phyloP scores from a whole-genome alignment of 345 rosid genomes.

The Eucalyptus curtisii region DNA sequence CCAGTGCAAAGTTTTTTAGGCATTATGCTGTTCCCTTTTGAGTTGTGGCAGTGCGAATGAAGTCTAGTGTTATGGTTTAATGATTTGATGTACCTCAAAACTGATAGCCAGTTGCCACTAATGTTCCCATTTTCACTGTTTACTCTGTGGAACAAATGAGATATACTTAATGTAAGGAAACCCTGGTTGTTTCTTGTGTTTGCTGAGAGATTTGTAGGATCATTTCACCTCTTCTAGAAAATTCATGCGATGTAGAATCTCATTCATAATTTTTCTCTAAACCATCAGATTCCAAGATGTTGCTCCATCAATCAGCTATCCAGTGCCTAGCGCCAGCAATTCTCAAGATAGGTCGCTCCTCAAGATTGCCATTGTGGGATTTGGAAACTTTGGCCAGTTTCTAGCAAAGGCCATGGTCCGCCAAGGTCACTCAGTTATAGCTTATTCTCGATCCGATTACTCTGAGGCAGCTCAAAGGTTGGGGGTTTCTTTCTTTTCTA shows the following conservation, averaged over 20 bases:
- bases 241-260: neutral
- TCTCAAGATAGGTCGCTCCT: constrained; percentile 31
- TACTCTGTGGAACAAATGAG: neutral
- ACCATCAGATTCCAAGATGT: constrained; percentile 20
- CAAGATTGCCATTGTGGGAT: constrained; percentile 67
- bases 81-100: neutral
- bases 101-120: neutral
- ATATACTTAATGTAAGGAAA: neutral
- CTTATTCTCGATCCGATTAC: constrained; percentile 65
- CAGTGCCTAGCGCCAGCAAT: constrained; percentile 1
- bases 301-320: constrained; percentile 8
- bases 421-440: constrained; percentile 62
- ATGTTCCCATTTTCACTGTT: neutral
- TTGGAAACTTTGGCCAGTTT: constrained; percentile 80
- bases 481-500: constrained; percentile 46
- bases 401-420: constrained; percentile 41
- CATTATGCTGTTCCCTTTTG: neutral
- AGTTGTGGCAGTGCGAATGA: neutral
- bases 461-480: constrained; percentile 34
- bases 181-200: neutral
- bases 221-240: neutral
- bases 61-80: neutral
- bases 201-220: neutral
- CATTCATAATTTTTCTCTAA: neutral
- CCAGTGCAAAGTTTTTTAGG: neutral